phyloP scores from a whole-genome alignment of 768 basidiomycete species.

The Pisolithus albus region DNA sequence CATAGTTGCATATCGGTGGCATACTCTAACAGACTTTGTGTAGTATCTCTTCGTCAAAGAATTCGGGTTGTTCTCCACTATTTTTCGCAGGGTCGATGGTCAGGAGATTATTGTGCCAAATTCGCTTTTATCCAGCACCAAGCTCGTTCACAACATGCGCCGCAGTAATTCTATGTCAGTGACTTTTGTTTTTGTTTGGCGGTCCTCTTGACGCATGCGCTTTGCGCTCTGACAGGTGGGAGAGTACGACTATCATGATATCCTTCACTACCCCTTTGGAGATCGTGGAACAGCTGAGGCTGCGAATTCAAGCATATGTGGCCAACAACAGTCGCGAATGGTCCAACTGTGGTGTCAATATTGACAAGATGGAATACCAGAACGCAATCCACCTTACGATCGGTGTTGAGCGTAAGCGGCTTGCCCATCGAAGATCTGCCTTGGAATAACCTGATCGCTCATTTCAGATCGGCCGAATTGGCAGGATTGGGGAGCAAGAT shows the following conservation, averaged over 20 bases:
- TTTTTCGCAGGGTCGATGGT: slow-evolving; percentile 73
- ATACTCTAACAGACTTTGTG: neutral
- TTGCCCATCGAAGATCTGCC: neutral
- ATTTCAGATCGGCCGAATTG: slow-evolving; percentile 65
- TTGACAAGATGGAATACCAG: slow-evolving; percentile 76
- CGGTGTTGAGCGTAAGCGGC: slow-evolving; percentile 61
- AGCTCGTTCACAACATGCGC: slow-evolving; percentile 73
- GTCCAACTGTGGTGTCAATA: slow-evolving; percentile 56
- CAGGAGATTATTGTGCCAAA: slow-evolving; percentile 78
- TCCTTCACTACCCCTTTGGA: slow-evolving; percentile 68
- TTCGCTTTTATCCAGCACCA: slow-evolving; percentile 58
- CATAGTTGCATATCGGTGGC: neutral
- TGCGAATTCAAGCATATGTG: slow-evolving; percentile 55
- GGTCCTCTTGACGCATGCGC: neutral
- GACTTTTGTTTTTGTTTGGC: neutral
- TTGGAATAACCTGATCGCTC: neutral
- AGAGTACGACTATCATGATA: slow-evolving; percentile 59
- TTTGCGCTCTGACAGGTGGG: slow-evolving; percentile 40
- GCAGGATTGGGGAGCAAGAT: slow-evolving; percentile 84
- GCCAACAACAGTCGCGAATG: slow-evolving; percentile 64
- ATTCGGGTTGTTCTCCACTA: slow-evolving; percentile 75
- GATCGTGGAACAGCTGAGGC: slow-evolving; percentile 56
- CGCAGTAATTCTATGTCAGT: slow-evolving; percentile 68
- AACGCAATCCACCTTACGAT: slow-evolving; percentile 63
- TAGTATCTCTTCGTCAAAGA: slow-evolving; percentile 50